A percentile compares a stretch with the other conserved stretches of the same genome.
Conservation (phyloP, 352 stramenopile species). For the Phytophthora ramorum region DNA sequence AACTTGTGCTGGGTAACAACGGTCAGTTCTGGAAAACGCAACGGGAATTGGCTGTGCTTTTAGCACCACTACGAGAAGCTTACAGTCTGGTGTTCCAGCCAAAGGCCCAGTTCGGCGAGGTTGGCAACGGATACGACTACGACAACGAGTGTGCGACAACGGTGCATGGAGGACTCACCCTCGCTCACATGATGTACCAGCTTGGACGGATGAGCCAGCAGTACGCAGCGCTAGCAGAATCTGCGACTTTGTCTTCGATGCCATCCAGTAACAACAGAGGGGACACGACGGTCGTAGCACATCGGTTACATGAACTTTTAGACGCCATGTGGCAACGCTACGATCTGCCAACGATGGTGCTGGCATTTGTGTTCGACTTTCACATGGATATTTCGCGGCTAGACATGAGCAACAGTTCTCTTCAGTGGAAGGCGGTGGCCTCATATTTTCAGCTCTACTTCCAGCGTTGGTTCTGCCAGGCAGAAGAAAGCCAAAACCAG, state of each 20-base stretch:
- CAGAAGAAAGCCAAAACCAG: slow-evolving; percentile 17
- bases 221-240: slow-evolving; percentile 52
- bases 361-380: slow-evolving; percentile 85
- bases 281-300: slow-evolving; percentile 38
- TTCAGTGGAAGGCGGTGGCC: slow-evolving; percentile 62
- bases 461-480: slow-evolving; percentile 60
- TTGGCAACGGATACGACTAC: slow-evolving; percentile 24
- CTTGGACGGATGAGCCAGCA: slow-evolving; percentile 77
- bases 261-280: slow-evolving; percentile 13
- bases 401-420: slow-evolving; percentile 54
- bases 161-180: slow-evolving; percentile 55
- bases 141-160: slow-evolving; percentile 40
- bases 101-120: slow-evolving; percentile 16
- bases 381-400: slow-evolving; percentile 69
- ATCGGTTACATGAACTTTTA: slow-evolving; percentile 56
- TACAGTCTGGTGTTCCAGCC: slow-evolving; percentile 66
- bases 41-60: slow-evolving; percentile 42
- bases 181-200: slow-evolving; percentile 84
- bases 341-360: slow-evolving; percentile 73
- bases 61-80: slow-evolving; percentile 71
- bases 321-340: slow-evolving; percentile 76
- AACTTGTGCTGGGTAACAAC: slow-evolving; percentile 63
- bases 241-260: slow-evolving; percentile 15
- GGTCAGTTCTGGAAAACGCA: slow-evolving; percentile 53
- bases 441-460: slow-evolving; percentile 79